Evolutionary conservation across 78 protist genomes (phyloP), one percentile per base, ranked within the genome.

Genomic region (Protostelium mycophagum): DNA sequence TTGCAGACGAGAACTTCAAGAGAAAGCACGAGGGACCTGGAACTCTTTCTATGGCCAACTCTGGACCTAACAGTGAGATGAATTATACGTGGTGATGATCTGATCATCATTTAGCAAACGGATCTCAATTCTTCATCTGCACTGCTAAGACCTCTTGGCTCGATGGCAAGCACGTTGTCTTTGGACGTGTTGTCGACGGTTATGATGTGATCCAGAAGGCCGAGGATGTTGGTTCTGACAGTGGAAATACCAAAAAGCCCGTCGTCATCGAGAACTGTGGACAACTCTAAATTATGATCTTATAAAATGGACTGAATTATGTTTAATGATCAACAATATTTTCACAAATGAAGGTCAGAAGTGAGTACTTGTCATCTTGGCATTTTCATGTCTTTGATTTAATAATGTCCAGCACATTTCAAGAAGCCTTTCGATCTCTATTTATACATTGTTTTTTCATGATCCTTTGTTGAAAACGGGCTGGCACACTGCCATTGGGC

Each of bases 111-210:
- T 29, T 63, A 92, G 91, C 96, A 23, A 97, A 97, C 92, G 97
- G 97, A 85, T 88, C 93, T 38, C 98, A 97, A 92, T 97, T 97
- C 93, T 98, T 98, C 91, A 88, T 97, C 91, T 92, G 98, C 38
- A 94, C 97, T 93, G 98, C 86, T 0, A 36, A 84, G 37, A 92
- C 96, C 90, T 90, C 94, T 29, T 97, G 97, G 97, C 85, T 98
- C 35, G 99, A 98, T 89, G 96, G 94, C 37, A 94, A 95, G 93
- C 99, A 98, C 97, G 99, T 98, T 29, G 99, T 98, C 38, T 98
- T 98, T 83, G 73, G 73, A 25, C 31, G 31, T 25, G 73, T 51
- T 5, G 23, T 88, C 35, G 87, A 88, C 51, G 96, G 96, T 73
- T 86, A 89, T 91, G 94, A 94, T 0, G 83, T 91, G 84, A 92